These are phyloP conservation scores for Nakazawaea peltata DNA, from an alignment of 805 yeast genomes.

Conservation along the genomic window DNA sequence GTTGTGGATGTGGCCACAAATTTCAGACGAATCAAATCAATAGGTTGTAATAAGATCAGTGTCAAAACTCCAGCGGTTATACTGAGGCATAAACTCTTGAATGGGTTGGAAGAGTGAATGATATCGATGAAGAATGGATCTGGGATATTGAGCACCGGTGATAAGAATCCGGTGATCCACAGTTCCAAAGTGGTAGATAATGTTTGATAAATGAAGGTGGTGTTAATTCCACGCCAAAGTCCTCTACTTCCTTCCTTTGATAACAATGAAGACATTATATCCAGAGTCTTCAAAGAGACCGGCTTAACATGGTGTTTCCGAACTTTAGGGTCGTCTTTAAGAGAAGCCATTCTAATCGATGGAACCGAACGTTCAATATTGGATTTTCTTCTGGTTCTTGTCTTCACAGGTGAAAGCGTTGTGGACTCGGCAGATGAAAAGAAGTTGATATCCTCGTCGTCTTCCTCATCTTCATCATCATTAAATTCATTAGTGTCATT, in stretches of 20 bases:
- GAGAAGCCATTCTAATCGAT: conserved; percentile 2
- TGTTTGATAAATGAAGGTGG: conserved; percentile 73
- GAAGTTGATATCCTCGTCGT: conserved; percentile 32
- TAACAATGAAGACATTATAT: conserved; percentile 53
- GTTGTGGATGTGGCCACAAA: conserved; percentile 64
- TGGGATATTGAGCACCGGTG: conserved; percentile 76
- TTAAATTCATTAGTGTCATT: background rate
- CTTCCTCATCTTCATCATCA: conserved; percentile 12
- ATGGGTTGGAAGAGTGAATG: conserved; percentile 72
- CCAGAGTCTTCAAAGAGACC: conserved; percentile 51
- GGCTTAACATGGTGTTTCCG: conserved; percentile 39
- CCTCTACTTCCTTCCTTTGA: conserved; percentile 70
- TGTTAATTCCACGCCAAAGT: conserved; percentile 65
- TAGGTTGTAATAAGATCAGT: conserved; percentile 66
- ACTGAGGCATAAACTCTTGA: conserved; percentile 57
- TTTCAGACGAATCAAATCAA: conserved; percentile 73
- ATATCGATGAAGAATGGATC: conserved; percentile 84
- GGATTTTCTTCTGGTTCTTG: conserved; percentile 16
- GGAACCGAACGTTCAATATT: conserved; percentile 20
- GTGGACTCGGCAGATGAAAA: conserved; percentile 21
- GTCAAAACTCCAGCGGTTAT: conserved; percentile 67
- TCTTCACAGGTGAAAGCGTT: conserved; percentile 8
- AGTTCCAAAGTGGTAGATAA: conserved; percentile 73
- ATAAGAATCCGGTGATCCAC: conserved; percentile 84
- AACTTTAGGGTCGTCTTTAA: background rate